Evolutionary conservation across 805 yeast genomes (phyloP).

Genomic region (Saccharomycopsis sp.): DNA sequence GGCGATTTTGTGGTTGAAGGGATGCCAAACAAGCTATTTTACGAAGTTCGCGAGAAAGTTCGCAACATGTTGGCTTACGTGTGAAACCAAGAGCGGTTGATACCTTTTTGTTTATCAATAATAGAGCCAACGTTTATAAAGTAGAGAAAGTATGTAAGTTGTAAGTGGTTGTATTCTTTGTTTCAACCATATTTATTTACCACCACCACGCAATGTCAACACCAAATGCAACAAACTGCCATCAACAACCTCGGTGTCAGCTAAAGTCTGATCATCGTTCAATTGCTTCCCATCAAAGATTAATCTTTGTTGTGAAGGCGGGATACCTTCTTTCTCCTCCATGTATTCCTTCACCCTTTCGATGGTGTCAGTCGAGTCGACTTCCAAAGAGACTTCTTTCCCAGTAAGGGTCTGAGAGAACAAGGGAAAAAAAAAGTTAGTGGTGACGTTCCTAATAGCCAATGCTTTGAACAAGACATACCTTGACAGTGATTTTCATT

Average conservation of each 20-base stretch:
- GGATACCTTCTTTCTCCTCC: conserved; percentile 95
- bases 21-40: conserved; percentile 60
- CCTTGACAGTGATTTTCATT: conserved; percentile 48
- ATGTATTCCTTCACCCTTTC: conserved; percentile 78
- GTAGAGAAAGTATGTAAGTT: too few species aligned
- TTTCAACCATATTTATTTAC: too few species aligned
- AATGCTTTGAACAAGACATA: conserved; percentile 24
- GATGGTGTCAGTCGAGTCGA: conserved; percentile 33
- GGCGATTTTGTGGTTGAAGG: conserved; percentile 88
- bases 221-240: conserved; percentile 89
- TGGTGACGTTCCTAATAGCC: too few species aligned
- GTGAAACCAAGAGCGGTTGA: too few species aligned
- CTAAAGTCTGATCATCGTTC: conserved; percentile 69
- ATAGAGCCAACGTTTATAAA: too few species aligned
- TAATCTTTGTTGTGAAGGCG: conserved; percentile 90
- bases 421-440: too few species aligned
- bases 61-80: conserved; percentile 70
- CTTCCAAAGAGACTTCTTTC: conserved; percentile 30
- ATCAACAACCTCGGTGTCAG: conserved; percentile 64
- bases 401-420: conserved; percentile 27
- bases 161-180: too few species aligned
- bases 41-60: conserved; percentile 64
- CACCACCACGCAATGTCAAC: conserved; percentile 92
- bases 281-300: conserved; percentile 87
- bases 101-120: too few species aligned